These are phyloP conservation scores for Ceratobasidium papillatum DNA, from an alignment of 1,284 basidiomycete genomes.

Conservation along the genomic window DNA sequence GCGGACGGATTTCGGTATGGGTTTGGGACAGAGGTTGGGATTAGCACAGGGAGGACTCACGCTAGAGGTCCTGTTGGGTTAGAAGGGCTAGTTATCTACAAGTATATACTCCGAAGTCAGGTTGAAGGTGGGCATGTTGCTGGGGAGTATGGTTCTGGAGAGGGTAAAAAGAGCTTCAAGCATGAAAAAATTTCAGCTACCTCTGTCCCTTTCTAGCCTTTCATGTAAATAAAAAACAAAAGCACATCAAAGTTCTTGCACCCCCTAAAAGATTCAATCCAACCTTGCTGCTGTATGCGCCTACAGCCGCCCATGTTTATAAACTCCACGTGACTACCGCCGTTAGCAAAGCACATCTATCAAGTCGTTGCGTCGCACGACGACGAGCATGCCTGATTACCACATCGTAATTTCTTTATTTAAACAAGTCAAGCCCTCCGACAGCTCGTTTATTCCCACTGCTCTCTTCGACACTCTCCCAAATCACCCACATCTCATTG, in stretches of 20 bases:
- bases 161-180: constrained; percentile 78
- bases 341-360: neutral
- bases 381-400: constrained; percentile 41
- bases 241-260: too few species aligned
- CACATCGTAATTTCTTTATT: constrained; percentile 38
- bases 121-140: constrained; percentile 78
- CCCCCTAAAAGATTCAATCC: neutral
- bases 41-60: constrained; percentile 96
- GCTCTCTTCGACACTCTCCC: constrained; percentile 41
- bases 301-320: neutral
- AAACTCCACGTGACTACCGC: constrained; percentile 7
- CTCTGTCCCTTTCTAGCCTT: constrained; percentile 18
- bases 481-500: constrained; percentile 38
- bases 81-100: constrained; percentile 94
- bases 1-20: constrained; percentile 98
- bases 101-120: constrained; percentile 86
- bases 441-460: constrained; percentile 34
- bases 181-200: constrained; percentile 55
- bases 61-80: constrained; percentile 96
- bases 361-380: constrained; percentile 36
- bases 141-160: constrained; percentile 77
- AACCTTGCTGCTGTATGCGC: neutral
- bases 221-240: neutral
- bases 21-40: constrained; percentile 97
- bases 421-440: constrained; percentile 23